Evolutionary conservation across 1,139 yeast species (phyloP).

Genomic region (Candida gigantensis): DNA sequence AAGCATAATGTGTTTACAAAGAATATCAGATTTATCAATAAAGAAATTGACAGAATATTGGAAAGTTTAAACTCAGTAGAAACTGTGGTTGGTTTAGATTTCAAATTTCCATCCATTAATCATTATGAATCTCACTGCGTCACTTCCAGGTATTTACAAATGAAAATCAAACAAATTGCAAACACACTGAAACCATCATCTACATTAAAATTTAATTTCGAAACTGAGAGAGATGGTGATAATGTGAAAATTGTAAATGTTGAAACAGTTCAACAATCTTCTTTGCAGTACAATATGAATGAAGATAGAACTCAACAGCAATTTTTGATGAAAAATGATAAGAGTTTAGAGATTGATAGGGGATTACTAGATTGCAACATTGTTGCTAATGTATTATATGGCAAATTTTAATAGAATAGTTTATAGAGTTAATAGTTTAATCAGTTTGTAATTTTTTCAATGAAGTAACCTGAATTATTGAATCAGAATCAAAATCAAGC

Average conservation of each 20-base stretch:
- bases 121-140: slow-evolving; percentile 28
- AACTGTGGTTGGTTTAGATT: slow-evolving; percentile 20
- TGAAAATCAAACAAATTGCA: background rate
- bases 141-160: slow-evolving; percentile 17
- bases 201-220: background rate
- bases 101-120: slow-evolving; percentile 36
- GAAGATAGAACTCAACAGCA: too few relatives aligned
- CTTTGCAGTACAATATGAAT: too few relatives aligned
- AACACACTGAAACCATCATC: background rate
- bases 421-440: too few relatives aligned
- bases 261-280: background rate
- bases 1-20: slow-evolving; percentile 27
- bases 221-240: slow-evolving; percentile 2
- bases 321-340: background rate
- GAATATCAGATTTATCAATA: slow-evolving; percentile 29
- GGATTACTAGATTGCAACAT: slow-evolving; percentile 14
- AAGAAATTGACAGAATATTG: slow-evolving; percentile 22
- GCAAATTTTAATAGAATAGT: background rate
- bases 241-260: background rate
- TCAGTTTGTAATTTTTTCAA: too few relatives aligned
- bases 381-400: slow-evolving; percentile 11
- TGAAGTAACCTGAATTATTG: too few relatives aligned
- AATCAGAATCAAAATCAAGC: too few relatives aligned
- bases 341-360: slow-evolving; percentile 1
- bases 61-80: slow-evolving; percentile 14